These are phyloP conservation scores for Cladobotryum protrusum DNA, from an alignment of 2,329 filamentous ascomycete genomes.

Conservation along the genomic window DNA sequence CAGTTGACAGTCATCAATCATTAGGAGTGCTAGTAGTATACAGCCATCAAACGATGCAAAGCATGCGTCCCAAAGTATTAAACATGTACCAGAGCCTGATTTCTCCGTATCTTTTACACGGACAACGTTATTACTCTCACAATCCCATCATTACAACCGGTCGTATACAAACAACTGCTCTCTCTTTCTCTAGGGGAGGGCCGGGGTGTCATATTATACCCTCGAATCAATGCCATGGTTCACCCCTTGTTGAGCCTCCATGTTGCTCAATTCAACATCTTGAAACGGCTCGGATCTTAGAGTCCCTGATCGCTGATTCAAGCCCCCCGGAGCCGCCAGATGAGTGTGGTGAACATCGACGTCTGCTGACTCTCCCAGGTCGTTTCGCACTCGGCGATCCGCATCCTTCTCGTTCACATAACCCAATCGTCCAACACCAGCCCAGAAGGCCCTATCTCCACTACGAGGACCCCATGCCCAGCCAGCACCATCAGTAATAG, in stretches of 20 bases:
- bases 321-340: conserved; percentile 3
- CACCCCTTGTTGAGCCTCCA: conserved; percentile 10
- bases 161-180: too few relatives aligned
- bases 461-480: conserved; percentile 85
- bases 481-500: conserved; percentile 65
- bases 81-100: too few relatives aligned
- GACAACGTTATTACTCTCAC: too few relatives aligned
- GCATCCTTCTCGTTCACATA: conserved; percentile 41
- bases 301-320: conserved; percentile 12
- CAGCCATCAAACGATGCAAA: too few relatives aligned
- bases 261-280: conserved; percentile 26
- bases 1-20: too few relatives aligned
- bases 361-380: conserved; percentile 22
- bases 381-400: conserved; percentile 16
- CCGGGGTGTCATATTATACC: not conserved
- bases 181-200: too few relatives aligned
- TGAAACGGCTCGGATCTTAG: conserved; percentile 18
- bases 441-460: conserved; percentile 68
- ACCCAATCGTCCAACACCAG: conserved; percentile 59
- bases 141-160: too few relatives aligned
- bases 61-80: too few relatives aligned
- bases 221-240: not conserved
- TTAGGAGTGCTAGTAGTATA: too few relatives aligned
- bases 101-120: too few relatives aligned
- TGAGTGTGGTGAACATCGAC: conserved; percentile 10